Evolutionary conservation across 2,329 filamentous ascomycete species (phyloP).

Genomic region (Chalaropsis ovoidea): DNA sequence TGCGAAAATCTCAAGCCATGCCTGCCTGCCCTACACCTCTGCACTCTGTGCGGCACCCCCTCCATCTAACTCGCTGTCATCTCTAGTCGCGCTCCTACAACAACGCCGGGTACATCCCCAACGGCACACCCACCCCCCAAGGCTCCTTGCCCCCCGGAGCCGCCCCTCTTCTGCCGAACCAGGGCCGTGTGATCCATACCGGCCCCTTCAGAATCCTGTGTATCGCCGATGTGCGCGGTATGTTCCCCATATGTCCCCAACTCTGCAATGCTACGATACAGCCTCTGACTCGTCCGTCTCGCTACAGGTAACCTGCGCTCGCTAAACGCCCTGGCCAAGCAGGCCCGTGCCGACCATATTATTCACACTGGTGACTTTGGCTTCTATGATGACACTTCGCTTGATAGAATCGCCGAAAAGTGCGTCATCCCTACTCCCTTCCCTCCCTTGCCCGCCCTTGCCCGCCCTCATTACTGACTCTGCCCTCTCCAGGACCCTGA

Average conservation of each 20-base stretch:
- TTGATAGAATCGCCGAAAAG: constrained; percentile 98
- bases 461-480: not conserved
- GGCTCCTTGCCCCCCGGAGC: constrained; percentile 42
- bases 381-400: constrained; percentile 92
- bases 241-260: constrained; percentile 26
- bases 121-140: constrained; percentile 42
- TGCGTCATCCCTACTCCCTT: constrained; percentile 41
- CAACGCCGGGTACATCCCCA: constrained; percentile 51
- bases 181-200: constrained; percentile 55
- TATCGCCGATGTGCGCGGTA: constrained; percentile 64
- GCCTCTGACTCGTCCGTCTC: constrained; percentile 11
- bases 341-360: constrained; percentile 91
- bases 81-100: constrained; percentile 39
- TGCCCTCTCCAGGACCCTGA: constrained; percentile 60
- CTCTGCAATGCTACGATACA: constrained; percentile 25
- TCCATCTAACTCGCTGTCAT: constrained; percentile 26
- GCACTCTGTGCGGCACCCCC: constrained; percentile 24
- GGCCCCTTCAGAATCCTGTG: constrained; percentile 58
- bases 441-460: not conserved
- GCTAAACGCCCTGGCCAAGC: constrained; percentile 89
- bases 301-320: constrained; percentile 78
- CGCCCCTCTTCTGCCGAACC: constrained; percentile 55
- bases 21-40: not conserved
- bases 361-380: constrained; percentile 98
- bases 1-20: constrained; percentile 25